A percentile compares a stretch with the other conserved stretches of the same genome.
phyloP scores from a whole-genome alignment of 139 green algal species.

The Chlamydomonas sphaeroides region DNA sequence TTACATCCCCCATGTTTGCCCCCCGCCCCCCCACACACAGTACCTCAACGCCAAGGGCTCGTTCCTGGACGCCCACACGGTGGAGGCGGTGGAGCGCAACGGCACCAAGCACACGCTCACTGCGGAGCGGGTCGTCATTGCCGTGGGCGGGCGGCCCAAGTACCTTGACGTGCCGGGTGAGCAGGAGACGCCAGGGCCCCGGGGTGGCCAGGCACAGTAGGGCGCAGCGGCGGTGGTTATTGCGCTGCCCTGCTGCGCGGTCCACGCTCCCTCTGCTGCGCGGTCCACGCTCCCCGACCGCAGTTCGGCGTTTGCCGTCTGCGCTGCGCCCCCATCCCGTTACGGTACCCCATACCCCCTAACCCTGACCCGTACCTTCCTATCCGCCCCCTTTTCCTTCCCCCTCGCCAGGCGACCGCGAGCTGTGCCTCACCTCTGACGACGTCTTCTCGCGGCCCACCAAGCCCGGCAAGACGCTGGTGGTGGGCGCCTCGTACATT shows the following conservation, averaged over 20 bases:
- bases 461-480: conserved; percentile 62
- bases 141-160: conserved; percentile 64
- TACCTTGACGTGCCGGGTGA: conserved; percentile 57
- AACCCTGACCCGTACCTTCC: not conserved
- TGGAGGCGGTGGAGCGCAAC: conserved; percentile 53
- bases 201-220: no score
- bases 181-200: no score
- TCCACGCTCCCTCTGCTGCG: no score
- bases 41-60: conserved; percentile 74
- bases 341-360: not conserved
- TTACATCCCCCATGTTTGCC: no score
- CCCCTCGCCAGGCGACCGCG: conserved; percentile 54
- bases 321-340: not conserved
- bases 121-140: conserved; percentile 60
- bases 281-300: no score
- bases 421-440: conserved; percentile 88
- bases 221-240: no score
- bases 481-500: conserved; percentile 94
- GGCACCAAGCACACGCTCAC: conserved; percentile 35
- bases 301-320: no score
- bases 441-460: conserved; percentile 79
- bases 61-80: conserved; percentile 84
- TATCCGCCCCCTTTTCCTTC: not conserved
- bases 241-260: no score
- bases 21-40: not conserved